phyloP scores from a whole-genome alignment of 139 green algal species.

The Mesostigma viride region DNA sequence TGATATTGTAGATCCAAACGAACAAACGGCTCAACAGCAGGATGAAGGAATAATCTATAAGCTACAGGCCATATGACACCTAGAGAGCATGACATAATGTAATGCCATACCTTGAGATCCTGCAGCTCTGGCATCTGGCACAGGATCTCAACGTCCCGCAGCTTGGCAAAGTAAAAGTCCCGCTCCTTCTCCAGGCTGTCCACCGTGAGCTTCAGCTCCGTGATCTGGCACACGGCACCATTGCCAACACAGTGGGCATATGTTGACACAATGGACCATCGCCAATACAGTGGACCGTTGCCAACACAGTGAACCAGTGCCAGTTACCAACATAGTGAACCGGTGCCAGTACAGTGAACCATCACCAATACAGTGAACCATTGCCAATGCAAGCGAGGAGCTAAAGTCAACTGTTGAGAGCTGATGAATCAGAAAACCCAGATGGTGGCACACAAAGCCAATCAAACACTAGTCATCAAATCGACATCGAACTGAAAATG shows the following conservation, averaged over 20 bases:
- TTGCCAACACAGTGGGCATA: not conserved
- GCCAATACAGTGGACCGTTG: no score
- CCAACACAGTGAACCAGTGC: no score
- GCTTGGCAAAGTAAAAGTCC: conserved; percentile 91
- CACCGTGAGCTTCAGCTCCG: conserved; percentile 53
- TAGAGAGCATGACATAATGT: not conserved
- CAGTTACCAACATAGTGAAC: no score
- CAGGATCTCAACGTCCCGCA: conserved; percentile 94
- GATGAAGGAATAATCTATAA: not conserved
- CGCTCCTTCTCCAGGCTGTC: conserved; percentile 46
- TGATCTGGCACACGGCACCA: conserved; percentile 35
- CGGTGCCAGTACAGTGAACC: no score
- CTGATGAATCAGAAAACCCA: no score
- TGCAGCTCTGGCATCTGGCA: conserved; percentile 54
- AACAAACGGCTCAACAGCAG: not conserved
- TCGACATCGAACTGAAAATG: no score
- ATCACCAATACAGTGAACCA: no score
- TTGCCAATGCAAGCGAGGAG: no score
- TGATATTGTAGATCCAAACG: not conserved
- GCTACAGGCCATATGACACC: not conserved
- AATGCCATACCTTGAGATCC: conserved; percentile 1
- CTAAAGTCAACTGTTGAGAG: no score
- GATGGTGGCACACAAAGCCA: no score
- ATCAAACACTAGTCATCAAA: no score
- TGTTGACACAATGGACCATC: no score